phyloP scores from a whole-genome alignment of 352 stramenopile species.

The Globisporangium irregulare region DNA sequence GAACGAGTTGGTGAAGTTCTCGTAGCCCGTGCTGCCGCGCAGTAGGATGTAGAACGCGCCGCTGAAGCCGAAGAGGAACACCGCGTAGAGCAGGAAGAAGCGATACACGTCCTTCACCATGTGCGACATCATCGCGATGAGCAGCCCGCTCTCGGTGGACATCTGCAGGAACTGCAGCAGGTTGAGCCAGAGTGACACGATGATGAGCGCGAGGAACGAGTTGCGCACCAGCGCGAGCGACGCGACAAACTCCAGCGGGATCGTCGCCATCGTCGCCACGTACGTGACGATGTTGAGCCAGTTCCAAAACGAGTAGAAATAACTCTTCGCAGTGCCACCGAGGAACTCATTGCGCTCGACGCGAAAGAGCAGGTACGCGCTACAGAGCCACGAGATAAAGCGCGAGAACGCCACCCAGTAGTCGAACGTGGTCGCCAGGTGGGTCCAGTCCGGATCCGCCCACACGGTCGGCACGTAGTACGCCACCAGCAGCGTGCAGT shows the following conservation, averaged over 20 bases:
- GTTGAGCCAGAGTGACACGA: conserved; percentile 65
- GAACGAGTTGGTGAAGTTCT: conserved; percentile 55
- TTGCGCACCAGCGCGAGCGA: conserved; percentile 35
- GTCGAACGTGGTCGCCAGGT: conserved; percentile 33
- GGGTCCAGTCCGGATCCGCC: conserved; percentile 49
- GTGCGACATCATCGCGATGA: conserved; percentile 78
- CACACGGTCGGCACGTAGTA: conserved; percentile 63
- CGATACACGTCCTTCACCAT: conserved; percentile 67
- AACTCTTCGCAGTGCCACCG: conserved; percentile 32
- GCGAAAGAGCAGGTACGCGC: conserved; percentile 45
- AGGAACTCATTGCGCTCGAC: conserved; percentile 50
- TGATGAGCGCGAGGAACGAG: conserved; percentile 51
- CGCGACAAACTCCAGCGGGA: conserved; percentile 48
- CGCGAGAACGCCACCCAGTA: conserved; percentile 41
- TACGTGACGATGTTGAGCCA: conserved; percentile 59
- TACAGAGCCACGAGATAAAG: conserved; percentile 46
- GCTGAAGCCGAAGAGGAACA: conserved; percentile 70
- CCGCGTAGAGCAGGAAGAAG: conserved; percentile 66
- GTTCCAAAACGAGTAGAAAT: conserved; percentile 65
- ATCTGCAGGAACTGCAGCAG: conserved; percentile 71
- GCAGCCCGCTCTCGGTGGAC: conserved; percentile 47
- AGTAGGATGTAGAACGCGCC: conserved; percentile 73
- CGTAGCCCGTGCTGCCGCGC: conserved; percentile 46
- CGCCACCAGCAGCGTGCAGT: conserved; percentile 40
- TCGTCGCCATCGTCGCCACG: conserved; percentile 40